A percentile compares a stretch with the other conserved stretches of the same genome.
Evolutionary conservation across 2,329 filamentous ascomycete genomes (phyloP).

Genomic region (Neonectria neomacrospora): DNA sequence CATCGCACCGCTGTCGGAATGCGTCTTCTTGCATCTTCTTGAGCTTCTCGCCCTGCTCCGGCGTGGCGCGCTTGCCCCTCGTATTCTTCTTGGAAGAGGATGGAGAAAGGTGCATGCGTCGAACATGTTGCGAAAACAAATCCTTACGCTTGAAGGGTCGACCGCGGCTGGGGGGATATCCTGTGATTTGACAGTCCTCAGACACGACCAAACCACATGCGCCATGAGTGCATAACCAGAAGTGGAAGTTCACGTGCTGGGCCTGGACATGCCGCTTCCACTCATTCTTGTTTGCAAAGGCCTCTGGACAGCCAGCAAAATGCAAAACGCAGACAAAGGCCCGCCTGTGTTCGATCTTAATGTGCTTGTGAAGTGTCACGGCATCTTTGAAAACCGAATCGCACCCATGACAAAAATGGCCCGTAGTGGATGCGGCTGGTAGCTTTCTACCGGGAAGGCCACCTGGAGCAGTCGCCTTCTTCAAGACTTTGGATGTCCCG

Average conservation of each 20-base stretch:
- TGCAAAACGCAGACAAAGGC: slow-evolving; percentile 82
- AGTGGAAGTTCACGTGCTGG: slow-evolving; percentile 79
- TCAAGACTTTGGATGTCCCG: slow-evolving; percentile 24
- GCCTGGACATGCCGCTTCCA: slow-evolving; percentile 91
- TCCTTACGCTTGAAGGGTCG: slow-evolving; percentile 88
- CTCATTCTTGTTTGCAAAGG: slow-evolving; percentile 87
- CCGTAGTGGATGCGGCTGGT: slow-evolving; percentile 12
- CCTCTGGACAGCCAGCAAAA: slow-evolving; percentile 77
- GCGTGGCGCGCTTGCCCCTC: slow-evolving; percentile 48
- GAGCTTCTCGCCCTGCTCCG: slow-evolving; percentile 65
- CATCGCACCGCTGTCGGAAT: slow-evolving; percentile 66
- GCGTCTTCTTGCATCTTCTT: slow-evolving; percentile 68
- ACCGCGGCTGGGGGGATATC: slow-evolving; percentile 61
- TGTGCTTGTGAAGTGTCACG: slow-evolving; percentile 59
- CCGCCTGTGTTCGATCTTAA: slow-evolving; percentile 64
- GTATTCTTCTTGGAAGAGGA: slow-evolving; percentile 50
- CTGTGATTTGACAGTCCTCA: slow-evolving; percentile 25
- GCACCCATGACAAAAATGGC: slow-evolving; percentile 36
- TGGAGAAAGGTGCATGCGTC: slow-evolving; percentile 80
- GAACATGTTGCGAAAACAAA: slow-evolving; percentile 87
- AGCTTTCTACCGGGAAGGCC: slow-evolving; percentile 17
- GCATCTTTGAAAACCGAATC: slow-evolving; percentile 56
- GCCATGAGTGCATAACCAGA: slow-evolving; percentile 80
- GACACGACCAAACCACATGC: slow-evolving; percentile 56
- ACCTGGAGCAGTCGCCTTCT: slow-evolving; percentile 7